Evolutionary conservation across 495 filamentous ascomycete species (phyloP).

Genomic region (Hypoxylon lienhwacheense): DNA sequence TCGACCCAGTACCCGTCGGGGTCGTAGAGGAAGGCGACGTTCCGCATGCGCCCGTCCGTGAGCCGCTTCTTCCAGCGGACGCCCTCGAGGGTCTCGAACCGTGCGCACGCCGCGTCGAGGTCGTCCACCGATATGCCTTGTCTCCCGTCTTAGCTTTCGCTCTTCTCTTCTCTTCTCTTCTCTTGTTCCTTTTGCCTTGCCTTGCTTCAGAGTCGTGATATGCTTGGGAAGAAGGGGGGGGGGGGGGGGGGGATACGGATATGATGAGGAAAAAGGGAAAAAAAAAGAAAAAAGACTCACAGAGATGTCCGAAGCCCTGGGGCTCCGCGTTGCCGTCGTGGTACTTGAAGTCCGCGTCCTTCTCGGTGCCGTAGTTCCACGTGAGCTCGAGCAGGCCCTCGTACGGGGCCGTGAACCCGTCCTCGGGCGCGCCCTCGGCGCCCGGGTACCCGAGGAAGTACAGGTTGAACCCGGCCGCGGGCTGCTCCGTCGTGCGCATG

Average conservation of each 20-base stretch:
- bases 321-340: slow-evolving; percentile 91
- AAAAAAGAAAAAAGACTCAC: slow-evolving; percentile 49
- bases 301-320: slow-evolving; percentile 92
- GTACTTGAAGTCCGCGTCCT: slow-evolving; percentile 78
- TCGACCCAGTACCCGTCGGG: slow-evolving; percentile 95
- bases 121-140: slow-evolving; percentile 84
- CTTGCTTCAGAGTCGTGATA: no score
- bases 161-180: no score
- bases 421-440: slow-evolving; percentile 50
- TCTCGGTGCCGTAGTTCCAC: slow-evolving; percentile 97
- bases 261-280: no score
- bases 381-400: slow-evolving; percentile 90
- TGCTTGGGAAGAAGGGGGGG: background rate
- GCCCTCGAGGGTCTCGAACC: slow-evolving; percentile 79
- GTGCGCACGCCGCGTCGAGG: slow-evolving; percentile 77
- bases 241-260: no score
- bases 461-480: slow-evolving; percentile 75
- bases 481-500: slow-evolving; percentile 69
- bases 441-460: slow-evolving; percentile 88
- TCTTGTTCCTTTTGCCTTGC: no score
- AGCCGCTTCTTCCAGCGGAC: slow-evolving; percentile 94
- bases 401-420: slow-evolving; percentile 59
- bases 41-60: slow-evolving; percentile 89
- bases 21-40: slow-evolving; percentile 91
- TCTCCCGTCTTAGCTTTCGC: slow-evolving; percentile 30